Evolutionary conservation across 352 stramenopile species (phyloP).

Genomic region (Elongisporangium senticosum): DNA sequence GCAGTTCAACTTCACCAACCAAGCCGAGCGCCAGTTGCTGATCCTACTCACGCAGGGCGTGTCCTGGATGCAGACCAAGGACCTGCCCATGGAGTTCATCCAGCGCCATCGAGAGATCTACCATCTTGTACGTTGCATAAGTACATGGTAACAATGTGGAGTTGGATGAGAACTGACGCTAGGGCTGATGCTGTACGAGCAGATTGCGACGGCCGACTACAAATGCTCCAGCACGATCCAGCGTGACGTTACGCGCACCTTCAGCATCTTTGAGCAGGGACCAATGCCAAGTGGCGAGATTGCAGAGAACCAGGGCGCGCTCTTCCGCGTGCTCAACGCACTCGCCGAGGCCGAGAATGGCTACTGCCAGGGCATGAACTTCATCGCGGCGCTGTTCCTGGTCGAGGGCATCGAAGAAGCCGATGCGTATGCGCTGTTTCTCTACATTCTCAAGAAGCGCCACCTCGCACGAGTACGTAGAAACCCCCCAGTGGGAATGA

Average conservation of each 20-base stretch:
- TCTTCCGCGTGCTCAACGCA: conserved; percentile 80
- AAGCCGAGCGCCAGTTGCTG: conserved; percentile 51
- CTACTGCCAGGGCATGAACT: conserved; percentile 89
- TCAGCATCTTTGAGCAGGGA: conserved; percentile 78
- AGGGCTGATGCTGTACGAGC: background rate
- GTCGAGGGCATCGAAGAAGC: conserved; percentile 76
- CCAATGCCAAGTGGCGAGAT: conserved; percentile 29
- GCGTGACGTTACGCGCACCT: conserved; percentile 80
- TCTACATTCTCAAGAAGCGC: conserved; percentile 78
- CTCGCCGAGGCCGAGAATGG: conserved; percentile 72
- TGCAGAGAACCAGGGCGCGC: conserved; percentile 42
- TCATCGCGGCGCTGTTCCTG: conserved; percentile 81
- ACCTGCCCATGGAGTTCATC: conserved; percentile 48
- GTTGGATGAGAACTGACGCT: background rate
- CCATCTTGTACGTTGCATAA: conserved; percentile 43
- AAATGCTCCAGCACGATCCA: conserved; percentile 63
- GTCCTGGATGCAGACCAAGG: conserved; percentile 54
- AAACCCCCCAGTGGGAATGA: too few relatives aligned
- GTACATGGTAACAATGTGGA: too few relatives aligned
- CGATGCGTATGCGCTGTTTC: conserved; percentile 74
- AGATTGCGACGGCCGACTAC: conserved; percentile 62
- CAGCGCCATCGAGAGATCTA: conserved; percentile 76
- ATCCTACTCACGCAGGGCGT: conserved; percentile 63
- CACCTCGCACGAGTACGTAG: conserved; percentile 49
- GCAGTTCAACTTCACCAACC: conserved; percentile 73